phyloP scores from a whole-genome alignment of 148 eudicot genomes.

The Cornus kousa region DNA sequence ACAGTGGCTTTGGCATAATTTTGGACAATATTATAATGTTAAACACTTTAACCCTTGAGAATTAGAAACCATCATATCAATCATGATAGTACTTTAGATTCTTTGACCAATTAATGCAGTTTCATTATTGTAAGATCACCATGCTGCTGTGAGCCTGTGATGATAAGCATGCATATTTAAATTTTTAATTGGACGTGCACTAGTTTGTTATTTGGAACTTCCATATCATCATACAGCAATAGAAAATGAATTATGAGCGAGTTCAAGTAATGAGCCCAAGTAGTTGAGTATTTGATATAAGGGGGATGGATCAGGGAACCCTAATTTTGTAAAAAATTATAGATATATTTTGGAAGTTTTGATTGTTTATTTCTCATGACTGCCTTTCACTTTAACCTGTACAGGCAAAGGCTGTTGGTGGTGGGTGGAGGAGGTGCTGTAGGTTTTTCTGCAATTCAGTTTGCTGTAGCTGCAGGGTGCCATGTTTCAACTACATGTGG shows the following conservation, averaged over 20 bases:
- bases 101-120: too few relatives aligned
- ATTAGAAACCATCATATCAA: too few relatives aligned
- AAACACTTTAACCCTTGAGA: too few relatives aligned
- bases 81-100: too few relatives aligned
- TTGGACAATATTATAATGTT: too few relatives aligned
- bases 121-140: too few relatives aligned
- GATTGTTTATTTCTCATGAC: neutral
- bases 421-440: constrained; percentile 98
- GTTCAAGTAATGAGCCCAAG: neutral
- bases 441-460: constrained; percentile 88
- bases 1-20: too few relatives aligned
- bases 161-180: neutral
- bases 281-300: neutral
- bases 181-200: neutral
- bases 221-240: too few relatives aligned
- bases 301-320: neutral
- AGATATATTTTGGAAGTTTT: neutral
- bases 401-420: constrained; percentile 78
- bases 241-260: too few relatives aligned
- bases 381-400: constrained; percentile 3
- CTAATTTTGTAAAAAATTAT: neutral
- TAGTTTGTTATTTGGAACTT: too few relatives aligned
- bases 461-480: constrained; percentile 80
- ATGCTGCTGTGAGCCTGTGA: too few relatives aligned
- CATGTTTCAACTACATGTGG: constrained; percentile 88